Base-by-base conservation (phyloP, 495 filamentous ascomycete species). In the Xylaria grammica region DNA sequence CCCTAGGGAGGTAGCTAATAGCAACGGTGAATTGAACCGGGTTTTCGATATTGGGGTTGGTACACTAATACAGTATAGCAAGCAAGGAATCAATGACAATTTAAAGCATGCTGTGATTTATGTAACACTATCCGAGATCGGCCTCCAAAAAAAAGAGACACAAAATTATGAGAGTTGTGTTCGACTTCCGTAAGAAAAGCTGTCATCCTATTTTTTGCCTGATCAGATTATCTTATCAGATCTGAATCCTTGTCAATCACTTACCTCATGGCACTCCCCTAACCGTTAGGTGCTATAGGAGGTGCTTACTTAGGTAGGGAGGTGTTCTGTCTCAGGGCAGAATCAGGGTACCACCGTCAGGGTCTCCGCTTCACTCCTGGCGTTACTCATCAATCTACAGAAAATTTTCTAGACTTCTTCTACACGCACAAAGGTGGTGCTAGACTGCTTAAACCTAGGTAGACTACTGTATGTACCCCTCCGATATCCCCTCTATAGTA, bases 171-270 rank as follows among this genome's bases (percentile, higher is more conserved):
- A 32, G 30, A n/a, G 13, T 54, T 38, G n/a, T 22, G 19, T 36
- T 36, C 26, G 19, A 17, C 15, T 51, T 51, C 49, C 30, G 9
- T 30, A 30, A 19, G 30, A 13, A 15, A 50, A 30, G 8, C 5
- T 51, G 13, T 19, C 49, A n/a, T 29, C 4, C 49, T 22, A 54
- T 9, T 13, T 32, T 29, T 44, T n/a, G n/a, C 32, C 29, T 30
- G 29, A 30, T 1, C 11, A 17, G 29, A 50, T 36, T 26, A 60
- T 60, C 58, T 60, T 60, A 60, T 60, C 58, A 38, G 58, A 60
- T 60, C 58, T 29, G 45, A 50, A 45, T 58, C 22, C 24, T 30
- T 30, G 51, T 36, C 49, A n/a, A 19, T 2, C 8, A n/a, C n/a
- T n/a, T n/a, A n/a, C n/a, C n/a, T n/a, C n/a, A n/a, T n/a, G n/a